phyloP scores from a whole-genome alignment of 352 stramenopile genomes.

The Thalassiosira delicatula region DNA sequence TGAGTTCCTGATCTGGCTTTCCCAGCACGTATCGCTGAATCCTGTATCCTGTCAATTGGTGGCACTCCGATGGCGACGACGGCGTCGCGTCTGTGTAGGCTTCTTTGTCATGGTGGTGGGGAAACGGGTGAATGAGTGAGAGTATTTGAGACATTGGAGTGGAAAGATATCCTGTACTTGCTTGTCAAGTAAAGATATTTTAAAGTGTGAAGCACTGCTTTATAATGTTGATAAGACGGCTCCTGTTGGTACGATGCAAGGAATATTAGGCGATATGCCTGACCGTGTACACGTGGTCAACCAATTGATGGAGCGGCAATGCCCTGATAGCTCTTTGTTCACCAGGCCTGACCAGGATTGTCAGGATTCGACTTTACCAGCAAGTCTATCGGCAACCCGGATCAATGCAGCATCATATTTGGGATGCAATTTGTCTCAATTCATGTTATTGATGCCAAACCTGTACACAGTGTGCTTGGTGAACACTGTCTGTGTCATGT shows the following conservation, averaged over 20 bases:
- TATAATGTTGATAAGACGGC: neutral
- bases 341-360: neutral
- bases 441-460: neutral
- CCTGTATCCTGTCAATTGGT: too few relatives aligned
- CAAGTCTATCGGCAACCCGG: constrained; percentile 23
- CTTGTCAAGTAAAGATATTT: constrained; percentile 6
- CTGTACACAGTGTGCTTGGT: neutral
- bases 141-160: neutral
- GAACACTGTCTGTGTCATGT: neutral
- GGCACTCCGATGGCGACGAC: too few relatives aligned
- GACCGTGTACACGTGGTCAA: constrained; percentile 2
- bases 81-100: constrained; percentile 9
- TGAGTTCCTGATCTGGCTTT: neutral
- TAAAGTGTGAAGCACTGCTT: neutral
- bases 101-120: neutral
- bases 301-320: constrained; percentile 14
- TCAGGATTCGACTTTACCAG: neutral
- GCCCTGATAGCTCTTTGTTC: neutral
- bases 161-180: constrained; percentile 1
- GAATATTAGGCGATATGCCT: constrained; percentile 9
- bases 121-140: constrained; percentile 3
- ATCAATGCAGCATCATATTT: constrained; percentile 16
- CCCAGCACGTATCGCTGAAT: too few relatives aligned
- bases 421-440: too few relatives aligned
- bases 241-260: constrained; percentile 1